A percentile compares a stretch with the other conserved stretches of the same genome.
Conservation (phyloP, 108 stramenopile genomes). For the Skeletonema costatum region DNA sequence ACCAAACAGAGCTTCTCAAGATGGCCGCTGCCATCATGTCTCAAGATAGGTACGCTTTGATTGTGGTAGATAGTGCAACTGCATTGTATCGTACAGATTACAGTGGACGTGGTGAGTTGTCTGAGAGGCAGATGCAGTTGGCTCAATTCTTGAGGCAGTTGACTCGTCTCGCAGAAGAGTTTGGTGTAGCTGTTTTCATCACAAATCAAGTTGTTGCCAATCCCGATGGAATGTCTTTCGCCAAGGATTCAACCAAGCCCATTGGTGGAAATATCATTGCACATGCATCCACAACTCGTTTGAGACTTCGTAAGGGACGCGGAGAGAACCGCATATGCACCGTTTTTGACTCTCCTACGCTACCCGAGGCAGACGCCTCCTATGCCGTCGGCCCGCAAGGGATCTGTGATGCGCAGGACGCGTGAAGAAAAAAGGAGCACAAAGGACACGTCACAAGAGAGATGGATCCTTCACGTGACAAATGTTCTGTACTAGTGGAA, state of each 20-base stretch:
- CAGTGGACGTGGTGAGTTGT: constrained; percentile 97
- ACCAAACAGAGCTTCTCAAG: constrained; percentile 97
- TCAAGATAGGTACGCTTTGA: constrained; percentile 95
- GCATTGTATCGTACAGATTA: constrained; percentile 99
- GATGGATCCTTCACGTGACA: neutral
- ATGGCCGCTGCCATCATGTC: constrained; percentile 99
- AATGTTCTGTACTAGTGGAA: neutral
- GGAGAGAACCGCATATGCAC: constrained; percentile 99
- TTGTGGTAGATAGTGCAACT: constrained; percentile 99
- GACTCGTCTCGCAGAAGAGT: constrained; percentile 97
- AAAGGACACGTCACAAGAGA: neutral
- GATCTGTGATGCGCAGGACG: neutral
- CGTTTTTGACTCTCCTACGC: constrained; percentile 92
- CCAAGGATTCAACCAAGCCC: constrained; percentile 98
- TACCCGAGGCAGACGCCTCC: constrained; percentile 96
- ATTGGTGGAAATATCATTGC: constrained; percentile 99
- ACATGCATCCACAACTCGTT: constrained; percentile 97
- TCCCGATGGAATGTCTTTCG: constrained; percentile 97
- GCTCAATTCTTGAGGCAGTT: constrained; percentile 98
- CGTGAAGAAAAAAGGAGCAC: neutral
- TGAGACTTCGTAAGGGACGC: constrained; percentile 97
- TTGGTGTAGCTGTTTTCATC: constrained; percentile 98
- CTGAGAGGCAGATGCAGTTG: constrained; percentile 96
- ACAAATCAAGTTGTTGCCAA: constrained; percentile 99
- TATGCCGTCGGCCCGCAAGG: constrained; percentile 74